Base-by-base conservation (phyloP, 305 asterid species). In the Fraxinus ornus region DNA sequence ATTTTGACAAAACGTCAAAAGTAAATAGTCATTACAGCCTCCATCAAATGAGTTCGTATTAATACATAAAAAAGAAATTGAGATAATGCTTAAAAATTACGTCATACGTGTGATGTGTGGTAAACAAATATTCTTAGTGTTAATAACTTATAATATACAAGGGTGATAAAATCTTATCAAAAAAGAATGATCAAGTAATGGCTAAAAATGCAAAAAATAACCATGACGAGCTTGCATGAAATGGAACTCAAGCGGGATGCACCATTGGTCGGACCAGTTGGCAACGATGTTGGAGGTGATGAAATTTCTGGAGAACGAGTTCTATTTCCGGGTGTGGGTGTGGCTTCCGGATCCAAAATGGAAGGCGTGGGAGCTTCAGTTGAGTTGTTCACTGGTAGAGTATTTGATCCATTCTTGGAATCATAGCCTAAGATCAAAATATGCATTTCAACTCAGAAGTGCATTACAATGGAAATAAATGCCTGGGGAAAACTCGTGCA, bases 331-430 rank as follows among this genome's bases (percentile, higher is more conserved):
- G 97, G 88, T 7, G 33, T 30, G 33, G 33, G 88, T 7, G 33
- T 30, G 33, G 33, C 98, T 86, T 94, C 93, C 3, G 98, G 99
- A n/a, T 85, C 82, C 79, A 94, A 71, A 57, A 84, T 64, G 15
- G 95, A 84, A 24, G 97, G 94, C 2, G 97, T 60, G 84, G 96
- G 97, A 57, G 94, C 92, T 68, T 17, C 85, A 0, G 89, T 83
- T 0, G 90, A 22, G 84, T 77, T 87, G 88, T 83, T 82, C 62
- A 89, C 55, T 0, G 97, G 97, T 24, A 88, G 88, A 17, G 90
- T 89, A 81, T 85, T 93, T 9, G 97, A 86, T 44, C 81, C 87
- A 5, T 36, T 72, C 2, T 76, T 75, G 21, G 86, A 79, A 84
- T 86, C 95, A 72, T 89, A 87, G 86, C 98, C 98, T 94, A 91